These are phyloP conservation scores for Mortierella sp. DNA, from an alignment of 371 early-diverging fungal genomes.

Conservation along the genomic window DNA sequence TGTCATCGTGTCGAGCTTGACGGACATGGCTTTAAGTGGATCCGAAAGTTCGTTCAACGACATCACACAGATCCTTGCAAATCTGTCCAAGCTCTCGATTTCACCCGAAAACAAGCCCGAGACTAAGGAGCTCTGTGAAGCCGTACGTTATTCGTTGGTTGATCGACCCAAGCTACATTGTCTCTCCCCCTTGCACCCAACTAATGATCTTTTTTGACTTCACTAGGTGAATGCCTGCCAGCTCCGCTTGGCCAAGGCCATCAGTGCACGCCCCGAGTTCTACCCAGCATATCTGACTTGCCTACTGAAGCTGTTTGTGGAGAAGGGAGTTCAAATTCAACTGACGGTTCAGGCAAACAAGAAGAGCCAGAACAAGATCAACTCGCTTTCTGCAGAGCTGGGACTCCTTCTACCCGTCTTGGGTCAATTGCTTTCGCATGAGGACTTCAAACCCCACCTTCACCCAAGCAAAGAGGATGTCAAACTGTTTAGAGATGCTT, in stretches of 20 bases:
- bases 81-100: constrained; percentile 60
- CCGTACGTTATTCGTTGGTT: constrained; percentile 43
- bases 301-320: constrained; percentile 72
- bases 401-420: constrained; percentile 77
- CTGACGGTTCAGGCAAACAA: constrained; percentile 60
- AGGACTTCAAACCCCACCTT: constrained; percentile 70
- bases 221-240: constrained; percentile 42
- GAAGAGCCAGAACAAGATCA: constrained; percentile 59
- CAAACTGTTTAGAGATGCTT: constrained; percentile 84
- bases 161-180: too few species aligned
- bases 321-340: constrained; percentile 77
- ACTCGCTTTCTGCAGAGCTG: constrained; percentile 67
- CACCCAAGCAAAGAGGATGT: constrained; percentile 72
- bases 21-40: constrained; percentile 71
- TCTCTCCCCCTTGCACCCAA: too few species aligned
- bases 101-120: constrained; percentile 62
- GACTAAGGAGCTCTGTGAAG: constrained; percentile 54
- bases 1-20: constrained; percentile 64
- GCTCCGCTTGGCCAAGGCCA: constrained; percentile 60
- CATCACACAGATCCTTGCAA: constrained; percentile 62
- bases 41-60: constrained; percentile 62
- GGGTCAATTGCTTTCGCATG: constrained; percentile 66
- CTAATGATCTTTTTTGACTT: constrained; percentile 36
- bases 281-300: constrained; percentile 67
- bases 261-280: constrained; percentile 63